These are phyloP conservation scores for Backusella liffmaniae DNA, from an alignment of 192 early-diverging fungal species.

Conservation along the genomic window DNA sequence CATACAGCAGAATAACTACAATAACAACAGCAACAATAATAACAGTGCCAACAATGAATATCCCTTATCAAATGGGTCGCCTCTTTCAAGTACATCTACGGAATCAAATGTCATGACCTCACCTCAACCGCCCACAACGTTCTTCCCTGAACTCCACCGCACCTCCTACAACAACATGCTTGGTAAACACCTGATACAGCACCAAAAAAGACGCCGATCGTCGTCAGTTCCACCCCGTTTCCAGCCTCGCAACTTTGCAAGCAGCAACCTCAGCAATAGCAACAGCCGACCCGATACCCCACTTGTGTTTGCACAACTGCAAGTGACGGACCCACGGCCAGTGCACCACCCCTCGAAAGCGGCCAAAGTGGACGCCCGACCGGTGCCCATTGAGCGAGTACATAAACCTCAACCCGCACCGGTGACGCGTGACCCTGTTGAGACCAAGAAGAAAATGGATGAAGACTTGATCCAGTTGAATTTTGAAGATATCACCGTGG, in stretches of 20 bases:
- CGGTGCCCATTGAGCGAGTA: slow-evolving; percentile 29
- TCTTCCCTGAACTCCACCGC: slow-evolving; percentile 21
- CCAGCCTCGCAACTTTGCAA: background rate
- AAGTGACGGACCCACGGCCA: slow-evolving; percentile 20
- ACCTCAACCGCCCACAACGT: slow-evolving; percentile 1
- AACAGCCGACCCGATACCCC: background rate
- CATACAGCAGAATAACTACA: background rate
- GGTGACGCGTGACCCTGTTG: slow-evolving; percentile 32
- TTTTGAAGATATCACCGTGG: slow-evolving; percentile 75
- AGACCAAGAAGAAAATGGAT: slow-evolving; percentile 55
- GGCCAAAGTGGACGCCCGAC: slow-evolving; percentile 16
- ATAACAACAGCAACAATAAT: background rate
- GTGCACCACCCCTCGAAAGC: slow-evolving; percentile 9
- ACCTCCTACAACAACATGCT: slow-evolving; percentile 4
- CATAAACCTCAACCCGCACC: slow-evolving; percentile 14
- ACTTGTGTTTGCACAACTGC: slow-evolving; percentile 18
- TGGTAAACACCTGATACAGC: background rate
- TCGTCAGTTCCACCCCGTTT: slow-evolving; percentile 20
- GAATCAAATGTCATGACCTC: slow-evolving; percentile 12
- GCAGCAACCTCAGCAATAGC: background rate
- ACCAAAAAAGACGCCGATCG: slow-evolving; percentile 15
- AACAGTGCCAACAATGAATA: background rate
- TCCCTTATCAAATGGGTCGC: background rate
- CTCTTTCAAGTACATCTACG: slow-evolving; percentile 12
- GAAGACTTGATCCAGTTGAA: slow-evolving; percentile 60